These are phyloP conservation scores for Penicillium italicum DNA, from an alignment of 2,329 filamentous ascomycete genomes.

Conservation along the genomic window DNA sequence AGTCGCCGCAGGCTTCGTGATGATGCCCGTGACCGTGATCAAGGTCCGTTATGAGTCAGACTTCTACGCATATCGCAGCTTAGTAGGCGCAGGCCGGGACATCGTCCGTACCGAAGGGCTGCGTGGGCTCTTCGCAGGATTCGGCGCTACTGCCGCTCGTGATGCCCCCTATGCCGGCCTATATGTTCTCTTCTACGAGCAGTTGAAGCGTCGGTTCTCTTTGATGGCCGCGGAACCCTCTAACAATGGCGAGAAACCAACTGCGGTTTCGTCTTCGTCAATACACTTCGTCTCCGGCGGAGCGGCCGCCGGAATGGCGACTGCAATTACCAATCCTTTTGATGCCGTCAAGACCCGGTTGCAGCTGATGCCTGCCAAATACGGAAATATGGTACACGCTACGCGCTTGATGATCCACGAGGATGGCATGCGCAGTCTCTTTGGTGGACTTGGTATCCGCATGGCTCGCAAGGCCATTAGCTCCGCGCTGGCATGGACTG, in stretches of 20 bases:
- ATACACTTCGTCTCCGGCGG: slow-evolving; percentile 86
- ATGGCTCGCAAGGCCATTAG: slow-evolving; percentile 91
- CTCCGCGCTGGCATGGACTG: slow-evolving; percentile 92
- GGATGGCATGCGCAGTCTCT: slow-evolving; percentile 75
- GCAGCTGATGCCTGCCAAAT: slow-evolving; percentile 79
- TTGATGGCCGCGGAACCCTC: slow-evolving; percentile 18
- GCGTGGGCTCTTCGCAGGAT: slow-evolving; percentile 86
- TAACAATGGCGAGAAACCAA: slow-evolving; percentile 18
- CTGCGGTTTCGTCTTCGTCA: slow-evolving; percentile 38
- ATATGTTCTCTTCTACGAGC: slow-evolving; percentile 91
- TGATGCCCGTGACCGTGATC: slow-evolving; percentile 95
- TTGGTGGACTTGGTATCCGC: slow-evolving; percentile 78
- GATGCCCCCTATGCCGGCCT: slow-evolving; percentile 96
- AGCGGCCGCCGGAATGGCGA: slow-evolving; percentile 75
- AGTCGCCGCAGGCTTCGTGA: slow-evolving; percentile 79
- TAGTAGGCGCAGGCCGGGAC: slow-evolving; percentile 67
- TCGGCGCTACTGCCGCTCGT: slow-evolving; percentile 85
- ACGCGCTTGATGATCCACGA: slow-evolving; percentile 72
- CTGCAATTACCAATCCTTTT: slow-evolving; percentile 89
- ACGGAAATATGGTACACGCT: slow-evolving; percentile 78
- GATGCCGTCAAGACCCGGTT: slow-evolving; percentile 94
- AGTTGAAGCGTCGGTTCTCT: slow-evolving; percentile 38
- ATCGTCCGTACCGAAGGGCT: slow-evolving; percentile 71
- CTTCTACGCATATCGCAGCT: slow-evolving; percentile 76
- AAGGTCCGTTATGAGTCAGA: slow-evolving; percentile 95